Evolutionary conservation across 192 early-diverging fungal species (phyloP), one percentile per base, ranked within the genome.

Genomic region (Phycomyces nitens): DNA sequence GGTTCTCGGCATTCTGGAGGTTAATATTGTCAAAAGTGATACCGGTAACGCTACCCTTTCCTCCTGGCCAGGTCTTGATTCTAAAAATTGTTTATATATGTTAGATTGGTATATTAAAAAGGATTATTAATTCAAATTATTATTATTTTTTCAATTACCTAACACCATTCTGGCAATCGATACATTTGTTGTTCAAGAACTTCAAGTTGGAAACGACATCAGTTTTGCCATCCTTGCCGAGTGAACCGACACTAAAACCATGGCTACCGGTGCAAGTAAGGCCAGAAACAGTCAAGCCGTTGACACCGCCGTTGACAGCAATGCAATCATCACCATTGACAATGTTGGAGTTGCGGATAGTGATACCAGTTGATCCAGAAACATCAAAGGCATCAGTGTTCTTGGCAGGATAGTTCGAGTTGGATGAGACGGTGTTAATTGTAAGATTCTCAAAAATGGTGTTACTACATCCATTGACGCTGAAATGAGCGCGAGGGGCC

Each of bases 241-340:
- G 56, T 15, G 47, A 53, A 16, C 65, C 65, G 26, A 66, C 51
- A 18, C 56, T 53, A 47, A 66, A 66, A 43, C 65, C 65, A 21
- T 66, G 65, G 23, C 57, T 50, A 21, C 71, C 75, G 24, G 22
- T 29, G 42, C 81, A 82, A 16, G 58, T 51, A 65, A 66, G 67
- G 47, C 69, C 72, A 8, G 55, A 58, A n/a, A 82, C 73, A 11
- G 44, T 65, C n/a, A 82, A 77, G 52, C 76, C 72, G 29, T 72
- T 69, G 8, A 26, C 55, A 47, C 80, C 80, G 14, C 62, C 66
- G 69, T 82, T 82, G 3, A 82, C 47, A 27, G 81, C 81, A 56
- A 77, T 53, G 43, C 81, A 82, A 39, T 82, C 81, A 64, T 82
- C 81, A 53, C 74, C 75, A 53, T 83, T 74, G 52, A 67, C 65